These are phyloP conservation scores for Ustilago sp. DNA, from an alignment of 1,284 basidiomycete genomes.

Conservation along the genomic window DNA sequence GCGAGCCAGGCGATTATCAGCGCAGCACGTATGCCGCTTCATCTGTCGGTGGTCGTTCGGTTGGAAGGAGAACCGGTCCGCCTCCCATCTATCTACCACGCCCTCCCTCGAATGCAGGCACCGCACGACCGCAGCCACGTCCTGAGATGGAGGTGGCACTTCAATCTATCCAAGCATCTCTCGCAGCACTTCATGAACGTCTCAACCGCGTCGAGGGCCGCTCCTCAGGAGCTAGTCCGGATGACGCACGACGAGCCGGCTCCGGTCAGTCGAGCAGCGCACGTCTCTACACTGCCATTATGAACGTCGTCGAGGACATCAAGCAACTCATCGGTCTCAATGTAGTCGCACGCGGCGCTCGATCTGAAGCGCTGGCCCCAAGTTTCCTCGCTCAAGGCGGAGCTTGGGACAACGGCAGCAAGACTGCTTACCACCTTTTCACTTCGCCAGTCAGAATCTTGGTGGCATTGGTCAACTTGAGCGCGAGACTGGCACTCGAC, in stretches of 20 bases:
- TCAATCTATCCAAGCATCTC: constrained; percentile 85
- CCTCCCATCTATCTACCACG: constrained; percentile 27
- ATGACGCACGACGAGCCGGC: constrained; percentile 26
- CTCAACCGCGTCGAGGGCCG: constrained; percentile 71
- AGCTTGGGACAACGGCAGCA: constrained; percentile 13
- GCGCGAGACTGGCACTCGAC: constrained; percentile 60
- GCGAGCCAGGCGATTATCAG: constrained; percentile 30
- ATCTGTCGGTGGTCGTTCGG: constrained; percentile 58
- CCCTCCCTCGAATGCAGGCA: constrained; percentile 42
- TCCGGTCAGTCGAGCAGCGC: constrained; percentile 14
- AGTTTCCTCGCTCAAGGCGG: constrained; percentile 45
- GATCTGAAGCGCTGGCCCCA: constrained; percentile 41
- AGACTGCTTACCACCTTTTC: constrained; percentile 31
- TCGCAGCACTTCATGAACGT: constrained; percentile 89
- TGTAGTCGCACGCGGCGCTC: constrained; percentile 17
- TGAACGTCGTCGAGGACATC: constrained; percentile 42
- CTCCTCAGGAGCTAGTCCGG: constrained; percentile 19
- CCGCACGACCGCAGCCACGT: constrained; percentile 24
- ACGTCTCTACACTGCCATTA: constrained; percentile 31
- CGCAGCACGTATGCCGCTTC: constrained; percentile 56
- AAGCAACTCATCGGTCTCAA: constrained; percentile 39
- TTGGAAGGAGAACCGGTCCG: constrained; percentile 28
- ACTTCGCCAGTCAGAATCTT: constrained; percentile 44
- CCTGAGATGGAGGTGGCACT: constrained; percentile 71
- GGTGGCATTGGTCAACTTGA: constrained; percentile 54